Conservation (phyloP, 2,329 filamentous ascomycete species). For the Pseudogymnoascus sp. region DNA sequence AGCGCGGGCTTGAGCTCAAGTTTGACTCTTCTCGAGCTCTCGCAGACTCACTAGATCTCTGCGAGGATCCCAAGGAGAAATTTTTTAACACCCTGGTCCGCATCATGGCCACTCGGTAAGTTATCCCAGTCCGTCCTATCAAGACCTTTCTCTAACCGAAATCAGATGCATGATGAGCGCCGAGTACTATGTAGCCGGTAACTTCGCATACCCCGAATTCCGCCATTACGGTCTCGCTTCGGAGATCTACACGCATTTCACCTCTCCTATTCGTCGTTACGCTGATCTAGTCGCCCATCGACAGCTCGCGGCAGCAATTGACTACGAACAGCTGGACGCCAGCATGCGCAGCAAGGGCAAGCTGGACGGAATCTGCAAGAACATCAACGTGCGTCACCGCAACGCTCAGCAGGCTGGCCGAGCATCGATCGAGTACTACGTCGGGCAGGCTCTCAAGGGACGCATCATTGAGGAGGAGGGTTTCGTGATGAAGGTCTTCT, state of each 20-base stretch:
- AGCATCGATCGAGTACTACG: constrained; percentile 94
- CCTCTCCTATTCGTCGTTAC: constrained; percentile 92
- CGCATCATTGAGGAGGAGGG: constrained; percentile 73
- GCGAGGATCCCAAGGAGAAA: constrained; percentile 70
- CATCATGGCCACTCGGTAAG: constrained; percentile 78
- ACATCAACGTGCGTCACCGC: constrained; percentile 95
- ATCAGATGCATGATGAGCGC: constrained; percentile 87
- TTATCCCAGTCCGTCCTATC: background rate
- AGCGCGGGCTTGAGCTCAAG: constrained; percentile 71
- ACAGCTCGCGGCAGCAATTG: constrained; percentile 91
- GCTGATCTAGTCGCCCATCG: constrained; percentile 93
- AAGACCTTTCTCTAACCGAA: background rate
- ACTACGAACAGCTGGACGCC: constrained; percentile 79
- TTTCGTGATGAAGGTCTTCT: constrained; percentile 95
- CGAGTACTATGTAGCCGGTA: constrained; percentile 95
- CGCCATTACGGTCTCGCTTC: constrained; percentile 93
- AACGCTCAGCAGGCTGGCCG: constrained; percentile 95
- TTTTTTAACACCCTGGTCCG: constrained; percentile 99
- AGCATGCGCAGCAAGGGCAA: constrained; percentile 74
- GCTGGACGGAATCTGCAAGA: constrained; percentile 90
- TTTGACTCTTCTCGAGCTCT: constrained; percentile 87
- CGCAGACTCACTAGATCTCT: constrained; percentile 83
- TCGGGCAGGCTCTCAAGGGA: constrained; percentile 88
- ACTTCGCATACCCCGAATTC: constrained; percentile 89
- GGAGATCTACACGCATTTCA: constrained; percentile 98